A percentile compares a stretch with the other conserved stretches of the same genome.
phyloP scores from a whole-genome alignment of 129 eudicot species.

The Artemisia annua region DNA sequence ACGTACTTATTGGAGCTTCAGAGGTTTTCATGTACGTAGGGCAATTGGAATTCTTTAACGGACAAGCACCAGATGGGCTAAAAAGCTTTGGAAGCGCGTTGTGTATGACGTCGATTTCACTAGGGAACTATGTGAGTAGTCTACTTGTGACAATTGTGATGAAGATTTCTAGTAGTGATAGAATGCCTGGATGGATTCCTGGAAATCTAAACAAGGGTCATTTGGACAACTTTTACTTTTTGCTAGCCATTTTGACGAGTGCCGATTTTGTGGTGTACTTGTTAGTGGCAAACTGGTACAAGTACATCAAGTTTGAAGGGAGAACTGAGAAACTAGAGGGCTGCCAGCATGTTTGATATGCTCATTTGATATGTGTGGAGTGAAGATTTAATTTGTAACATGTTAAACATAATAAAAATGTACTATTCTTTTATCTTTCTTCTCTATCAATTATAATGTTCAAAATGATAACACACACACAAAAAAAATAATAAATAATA shows the following conservation, averaged over 20 bases:
- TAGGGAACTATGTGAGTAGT: slow-evolving; percentile 83
- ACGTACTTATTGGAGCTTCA: slow-evolving; percentile 69
- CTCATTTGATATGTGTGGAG: slow-evolving; percentile 17
- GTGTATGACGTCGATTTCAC: slow-evolving; percentile 76
- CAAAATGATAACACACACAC: too few relatives aligned
- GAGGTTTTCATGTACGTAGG: slow-evolving; percentile 91
- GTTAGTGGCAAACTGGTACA: slow-evolving; percentile 67
- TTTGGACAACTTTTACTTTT: slow-evolving; percentile 65
- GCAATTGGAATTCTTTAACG: slow-evolving; percentile 85
- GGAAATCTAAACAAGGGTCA: slow-evolving; percentile 83
- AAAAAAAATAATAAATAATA: neutral
- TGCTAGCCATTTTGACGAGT: slow-evolving; percentile 62
- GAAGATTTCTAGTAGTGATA: slow-evolving; percentile 50
- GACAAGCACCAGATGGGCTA: slow-evolving; percentile 82
- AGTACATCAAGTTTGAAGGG: slow-evolving; percentile 59
- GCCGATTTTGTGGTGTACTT: slow-evolving; percentile 70
- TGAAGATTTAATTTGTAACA: slow-evolving; percentile 30
- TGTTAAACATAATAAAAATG: slow-evolving; percentile 5
- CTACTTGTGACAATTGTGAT: slow-evolving; percentile 73
- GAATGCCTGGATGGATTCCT: slow-evolving; percentile 86
- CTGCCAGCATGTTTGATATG: slow-evolving; percentile 31
- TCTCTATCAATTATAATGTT: neutral
- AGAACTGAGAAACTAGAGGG: slow-evolving; percentile 38
- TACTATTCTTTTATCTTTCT: neutral
- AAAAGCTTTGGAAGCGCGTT: slow-evolving; percentile 90